Conservation (phyloP, 2,329 filamentous ascomycete species). For the Monosporascus sp. region DNA sequence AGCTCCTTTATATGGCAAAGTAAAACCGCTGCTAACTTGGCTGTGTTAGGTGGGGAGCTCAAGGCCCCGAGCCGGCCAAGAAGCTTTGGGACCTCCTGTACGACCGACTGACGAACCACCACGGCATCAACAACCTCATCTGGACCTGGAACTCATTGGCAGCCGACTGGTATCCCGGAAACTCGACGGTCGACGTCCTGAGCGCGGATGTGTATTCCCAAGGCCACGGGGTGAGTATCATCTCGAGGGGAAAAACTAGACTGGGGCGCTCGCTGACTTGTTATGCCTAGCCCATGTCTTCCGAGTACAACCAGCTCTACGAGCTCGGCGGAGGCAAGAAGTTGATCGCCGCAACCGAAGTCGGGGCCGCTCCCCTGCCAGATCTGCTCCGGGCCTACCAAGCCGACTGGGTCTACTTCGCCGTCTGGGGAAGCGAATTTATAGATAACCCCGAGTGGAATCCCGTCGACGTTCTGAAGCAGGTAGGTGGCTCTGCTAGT, state of each 20-base stretch:
- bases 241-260: background rate
- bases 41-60: constrained; percentile 33
- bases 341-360: constrained; percentile 42
- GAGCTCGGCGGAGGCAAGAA: constrained; percentile 39
- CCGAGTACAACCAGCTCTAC: constrained; percentile 39
- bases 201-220: constrained; percentile 41
- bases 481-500: constrained; percentile 15
- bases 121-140: constrained; percentile 41
- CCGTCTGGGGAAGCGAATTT: constrained; percentile 40
- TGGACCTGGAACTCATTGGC: constrained; percentile 47
- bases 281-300: constrained; percentile 31
- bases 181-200: constrained; percentile 40
- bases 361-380: constrained; percentile 41
- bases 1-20: background rate
- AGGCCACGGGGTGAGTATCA: constrained; percentile 35
- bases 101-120: constrained; percentile 38
- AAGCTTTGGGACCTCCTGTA: constrained; percentile 39
- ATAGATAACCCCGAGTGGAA: constrained; percentile 39
- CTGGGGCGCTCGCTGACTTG: constrained; percentile 3
- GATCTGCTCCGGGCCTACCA: constrained; percentile 36
- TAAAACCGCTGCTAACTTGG: background rate
- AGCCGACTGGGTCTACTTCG: constrained; percentile 44
- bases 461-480: constrained; percentile 32
- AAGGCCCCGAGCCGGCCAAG: constrained; percentile 40
- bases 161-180: constrained; percentile 43